Percentiles rank a stretch among this genome's conserved stretches.
These are phyloP conservation scores for Metschnikowia chrysomelidarum DNA, from an alignment of 805 yeast species.

Conservation along the genomic window DNA sequence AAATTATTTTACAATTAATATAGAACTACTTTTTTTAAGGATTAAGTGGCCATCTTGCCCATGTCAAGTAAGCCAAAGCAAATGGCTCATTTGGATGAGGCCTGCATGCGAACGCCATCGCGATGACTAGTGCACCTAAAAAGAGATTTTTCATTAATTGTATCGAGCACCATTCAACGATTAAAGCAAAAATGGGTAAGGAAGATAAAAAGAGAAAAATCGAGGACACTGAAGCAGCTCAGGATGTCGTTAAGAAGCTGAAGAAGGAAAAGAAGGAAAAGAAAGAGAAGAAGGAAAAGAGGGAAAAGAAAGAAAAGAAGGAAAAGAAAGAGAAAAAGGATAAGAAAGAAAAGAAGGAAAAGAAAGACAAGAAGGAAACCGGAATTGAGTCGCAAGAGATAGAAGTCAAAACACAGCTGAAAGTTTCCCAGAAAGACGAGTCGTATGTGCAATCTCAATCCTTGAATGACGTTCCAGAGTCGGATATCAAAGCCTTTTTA, in stretches of 20 bases:
- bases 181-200: conserved; percentile 19
- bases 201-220: conserved; percentile 31
- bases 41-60: neutral
- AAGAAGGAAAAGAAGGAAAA: conserved; percentile 29
- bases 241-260: conserved; percentile 31
- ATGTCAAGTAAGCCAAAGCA: no score
- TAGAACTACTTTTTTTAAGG: neutral
- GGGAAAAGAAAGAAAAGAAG: conserved; percentile 19
- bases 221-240: conserved; percentile 26
- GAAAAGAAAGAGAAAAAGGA: conserved; percentile 27
- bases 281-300: conserved; percentile 16
- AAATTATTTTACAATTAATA: neutral
- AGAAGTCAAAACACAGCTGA: conserved; percentile 7
- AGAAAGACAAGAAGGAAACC: conserved; percentile 37
- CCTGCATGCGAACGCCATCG: no score
- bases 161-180: no score
- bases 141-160: conserved; percentile 11
- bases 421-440: conserved; percentile 1
- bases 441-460: conserved; percentile 40
- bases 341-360: conserved; percentile 20
- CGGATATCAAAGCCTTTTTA: conserved; percentile 62
- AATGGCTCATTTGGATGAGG: no score
- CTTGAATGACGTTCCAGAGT: conserved; percentile 43
- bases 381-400: conserved; percentile 27
- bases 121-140: conserved; percentile 15